Conservation (phyloP, 1,284 basidiomycete species). For the Moesziomyces sp. region DNA sequence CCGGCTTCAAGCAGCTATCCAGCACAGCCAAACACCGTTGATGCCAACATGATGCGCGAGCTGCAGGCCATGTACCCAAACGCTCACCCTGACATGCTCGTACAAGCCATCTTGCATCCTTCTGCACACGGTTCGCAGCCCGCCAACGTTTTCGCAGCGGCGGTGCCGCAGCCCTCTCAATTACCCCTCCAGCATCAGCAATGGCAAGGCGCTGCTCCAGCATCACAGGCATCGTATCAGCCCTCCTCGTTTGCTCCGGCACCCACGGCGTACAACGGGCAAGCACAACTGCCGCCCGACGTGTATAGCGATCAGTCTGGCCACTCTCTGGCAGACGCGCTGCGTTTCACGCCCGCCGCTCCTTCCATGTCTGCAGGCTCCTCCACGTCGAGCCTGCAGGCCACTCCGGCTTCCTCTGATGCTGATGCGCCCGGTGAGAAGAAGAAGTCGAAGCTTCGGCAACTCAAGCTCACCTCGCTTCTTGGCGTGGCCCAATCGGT, state of each 20-base stretch:
- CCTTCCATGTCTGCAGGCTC: background rate
- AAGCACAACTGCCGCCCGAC: slow-evolving; percentile 1
- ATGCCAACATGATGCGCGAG: slow-evolving; percentile 7
- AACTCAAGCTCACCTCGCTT: slow-evolving; percentile 20
- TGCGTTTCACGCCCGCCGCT: slow-evolving; percentile 9
- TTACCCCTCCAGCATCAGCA: slow-evolving; percentile 4
- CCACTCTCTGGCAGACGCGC: slow-evolving; percentile 25
- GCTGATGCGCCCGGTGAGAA: background rate
- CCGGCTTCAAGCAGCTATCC: background rate
- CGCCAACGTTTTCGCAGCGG: background rate
- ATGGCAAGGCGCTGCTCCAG: background rate
- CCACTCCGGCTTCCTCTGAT: background rate
- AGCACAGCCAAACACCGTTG: slow-evolving; percentile 1
- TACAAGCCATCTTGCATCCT: slow-evolving; percentile 5
- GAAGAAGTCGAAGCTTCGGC: slow-evolving; percentile 19
- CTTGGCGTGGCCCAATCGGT: slow-evolving; percentile 17
- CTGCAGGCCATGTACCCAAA: slow-evolving; percentile 10
- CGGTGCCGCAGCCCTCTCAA: background rate
- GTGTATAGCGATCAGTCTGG: slow-evolving; percentile 4
- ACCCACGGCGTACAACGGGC: background rate
- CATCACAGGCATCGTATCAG: background rate
- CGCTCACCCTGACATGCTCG: slow-evolving; percentile 8
- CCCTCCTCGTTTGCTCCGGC: background rate
- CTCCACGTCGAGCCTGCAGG: background rate
- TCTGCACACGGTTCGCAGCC: background rate